A percentile compares a stretch with the other conserved stretches of the same genome.
These are phyloP conservation scores for Pleurotus tuber-regium DNA, from an alignment of 768 basidiomycete genomes.

Conservation along the genomic window DNA sequence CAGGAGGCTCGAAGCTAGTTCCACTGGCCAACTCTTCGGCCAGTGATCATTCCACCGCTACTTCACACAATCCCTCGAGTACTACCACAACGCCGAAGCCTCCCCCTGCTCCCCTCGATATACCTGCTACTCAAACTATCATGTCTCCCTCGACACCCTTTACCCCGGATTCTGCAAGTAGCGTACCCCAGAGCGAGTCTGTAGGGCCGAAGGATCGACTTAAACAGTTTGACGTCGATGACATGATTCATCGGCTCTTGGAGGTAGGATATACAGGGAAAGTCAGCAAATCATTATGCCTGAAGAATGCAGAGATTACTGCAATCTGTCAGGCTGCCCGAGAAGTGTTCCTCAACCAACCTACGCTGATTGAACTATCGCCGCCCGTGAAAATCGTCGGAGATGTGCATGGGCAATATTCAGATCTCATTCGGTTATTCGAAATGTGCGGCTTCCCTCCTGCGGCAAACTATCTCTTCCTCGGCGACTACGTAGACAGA, in stretches of 20 bases:
- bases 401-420: slow-evolving; percentile 98
- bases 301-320: slow-evolving; percentile 96
- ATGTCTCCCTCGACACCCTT: slow-evolving; percentile 65
- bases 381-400: slow-evolving; percentile 99
- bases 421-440: slow-evolving; percentile 95
- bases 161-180: slow-evolving; percentile 50
- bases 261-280: slow-evolving; percentile 98
- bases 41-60: slow-evolving; percentile 32
- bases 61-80: slow-evolving; percentile 37
- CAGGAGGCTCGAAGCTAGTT: slow-evolving; percentile 38
- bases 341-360: slow-evolving; percentile 94
- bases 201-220: slow-evolving; percentile 52
- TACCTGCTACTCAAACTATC: slow-evolving; percentile 81
- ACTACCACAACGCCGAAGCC: slow-evolving; percentile 37
- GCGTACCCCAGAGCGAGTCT: slow-evolving; percentile 35
- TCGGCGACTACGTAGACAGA: slow-evolving; percentile 98
- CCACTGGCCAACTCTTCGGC: slow-evolving; percentile 23
- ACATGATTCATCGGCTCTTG: slow-evolving; percentile 95
- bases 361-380: slow-evolving; percentile 93
- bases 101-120: slow-evolving; percentile 62
- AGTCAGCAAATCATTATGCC: slow-evolving; percentile 90
- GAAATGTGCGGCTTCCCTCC: slow-evolving; percentile 99
- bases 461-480: slow-evolving; percentile 94
- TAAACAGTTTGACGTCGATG: slow-evolving; percentile 88
- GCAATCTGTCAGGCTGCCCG: slow-evolving; percentile 93